These are phyloP conservation scores for Fraxinus floribunda DNA, from an alignment of 305 asterid species.

Conservation along the genomic window DNA sequence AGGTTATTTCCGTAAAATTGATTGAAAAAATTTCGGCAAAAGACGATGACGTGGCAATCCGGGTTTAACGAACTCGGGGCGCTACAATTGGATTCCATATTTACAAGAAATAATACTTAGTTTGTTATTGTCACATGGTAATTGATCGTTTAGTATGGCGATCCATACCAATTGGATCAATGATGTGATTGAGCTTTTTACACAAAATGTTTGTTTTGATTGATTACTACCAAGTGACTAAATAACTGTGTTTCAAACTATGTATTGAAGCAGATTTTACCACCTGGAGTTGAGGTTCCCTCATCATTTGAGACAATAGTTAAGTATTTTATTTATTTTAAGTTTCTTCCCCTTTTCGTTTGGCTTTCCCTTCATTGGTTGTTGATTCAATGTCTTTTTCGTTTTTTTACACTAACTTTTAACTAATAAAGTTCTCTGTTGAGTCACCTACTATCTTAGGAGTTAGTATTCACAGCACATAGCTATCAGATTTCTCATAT, in stretches of 20 bases:
- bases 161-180: background rate
- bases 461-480: slow-evolving; percentile 5
- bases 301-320: slow-evolving; percentile 96
- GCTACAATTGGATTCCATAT: background rate
- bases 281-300: slow-evolving; percentile 76
- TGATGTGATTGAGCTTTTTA: slow-evolving; percentile 1
- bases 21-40: too few relatives aligned
- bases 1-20: too few relatives aligned
- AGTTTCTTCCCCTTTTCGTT: slow-evolving; percentile 7
- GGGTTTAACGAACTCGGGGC: too few relatives aligned
- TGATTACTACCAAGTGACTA: slow-evolving; percentile 7
- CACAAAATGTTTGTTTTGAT: background rate
- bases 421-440: background rate
- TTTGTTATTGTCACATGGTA: background rate
- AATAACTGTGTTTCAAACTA: slow-evolving; percentile 55
- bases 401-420: background rate
- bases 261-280: slow-evolving; percentile 82
- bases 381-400: background rate
- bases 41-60: too few relatives aligned
- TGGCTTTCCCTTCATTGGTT: background rate
- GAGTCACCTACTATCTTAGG: background rate
- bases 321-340: slow-evolving; percentile 51
- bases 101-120: background rate
- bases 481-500: background rate
- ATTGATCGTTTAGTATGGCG: slow-evolving; percentile 2